These are phyloP conservation scores for Tephrocybe sp. DNA, from an alignment of 768 basidiomycete genomes.

Conservation along the genomic window DNA sequence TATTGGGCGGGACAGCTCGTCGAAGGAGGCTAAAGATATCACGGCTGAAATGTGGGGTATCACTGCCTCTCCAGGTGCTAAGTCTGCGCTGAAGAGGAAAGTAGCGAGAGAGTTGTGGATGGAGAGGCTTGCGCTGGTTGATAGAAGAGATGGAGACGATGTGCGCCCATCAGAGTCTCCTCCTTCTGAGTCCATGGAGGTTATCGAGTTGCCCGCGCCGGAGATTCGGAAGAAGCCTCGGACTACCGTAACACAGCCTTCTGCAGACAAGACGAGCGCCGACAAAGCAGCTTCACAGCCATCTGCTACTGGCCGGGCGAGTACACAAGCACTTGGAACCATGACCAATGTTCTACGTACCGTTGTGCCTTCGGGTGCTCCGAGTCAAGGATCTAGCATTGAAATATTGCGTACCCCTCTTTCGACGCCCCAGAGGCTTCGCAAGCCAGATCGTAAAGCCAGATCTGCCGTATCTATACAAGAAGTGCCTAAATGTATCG, in stretches of 20 bases:
- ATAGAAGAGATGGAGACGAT: slow-evolving; percentile 15
- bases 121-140: slow-evolving; percentile 32
- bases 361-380: background rate
- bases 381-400: background rate
- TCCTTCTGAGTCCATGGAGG: background rate
- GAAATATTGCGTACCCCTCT: background rate
- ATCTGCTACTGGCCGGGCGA: background rate
- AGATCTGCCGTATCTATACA: no score
- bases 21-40: slow-evolving; percentile 52
- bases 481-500: no score
- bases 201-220: no score
- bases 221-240: background rate
- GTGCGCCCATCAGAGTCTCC: background rate
- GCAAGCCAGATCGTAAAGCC: background rate
- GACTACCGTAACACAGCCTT: background rate
- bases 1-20: slow-evolving; percentile 50
- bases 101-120: slow-evolving; percentile 41
- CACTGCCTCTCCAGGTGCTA: slow-evolving; percentile 36
- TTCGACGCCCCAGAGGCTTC: slow-evolving; percentile 1
- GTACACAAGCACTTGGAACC: slow-evolving; percentile 2
- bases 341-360: background rate
- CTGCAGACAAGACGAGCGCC: background rate
- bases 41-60: slow-evolving; percentile 36
- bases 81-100: slow-evolving; percentile 38
- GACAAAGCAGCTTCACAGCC: background rate